These are phyloP conservation scores for Hyphopichia burtonii DNA, from an alignment of 1,139 yeast genomes.

Conservation along the genomic window DNA sequence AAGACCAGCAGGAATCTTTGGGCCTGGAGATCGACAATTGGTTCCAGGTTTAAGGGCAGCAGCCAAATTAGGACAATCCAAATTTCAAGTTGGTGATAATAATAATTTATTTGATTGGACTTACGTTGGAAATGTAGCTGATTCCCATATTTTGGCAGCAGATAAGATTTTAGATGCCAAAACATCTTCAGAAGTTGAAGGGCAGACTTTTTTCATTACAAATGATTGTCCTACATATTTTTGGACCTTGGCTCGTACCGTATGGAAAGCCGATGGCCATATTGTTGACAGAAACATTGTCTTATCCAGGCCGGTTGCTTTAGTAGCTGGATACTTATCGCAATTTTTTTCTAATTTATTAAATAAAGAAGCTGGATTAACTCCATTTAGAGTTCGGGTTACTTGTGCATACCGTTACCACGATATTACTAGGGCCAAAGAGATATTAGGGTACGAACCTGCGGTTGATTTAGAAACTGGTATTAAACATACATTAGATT, in stretches of 20 bases:
- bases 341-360: constrained; percentile 66
- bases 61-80: constrained; percentile 81
- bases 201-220: constrained; percentile 86
- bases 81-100: constrained; percentile 92
- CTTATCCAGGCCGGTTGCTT: constrained; percentile 69
- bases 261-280: constrained; percentile 95
- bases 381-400: constrained; percentile 91
- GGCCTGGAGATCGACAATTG: constrained; percentile 97
- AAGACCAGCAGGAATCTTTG: constrained; percentile 97
- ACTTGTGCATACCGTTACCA: constrained; percentile 96
- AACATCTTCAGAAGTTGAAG: constrained; percentile 53
- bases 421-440: constrained; percentile 84
- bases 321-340: constrained; percentile 75
- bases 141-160: constrained; percentile 92
- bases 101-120: constrained; percentile 94
- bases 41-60: constrained; percentile 90
- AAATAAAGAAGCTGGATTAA: constrained; percentile 90
- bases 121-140: constrained; percentile 99
- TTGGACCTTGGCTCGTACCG: constrained; percentile 96
- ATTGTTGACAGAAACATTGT: constrained; percentile 69
- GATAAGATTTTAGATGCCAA: constrained; percentile 56
- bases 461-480: constrained; percentile 81
- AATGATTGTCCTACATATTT: constrained; percentile 95
- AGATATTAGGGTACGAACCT: constrained; percentile 75
- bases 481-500: constrained; percentile 72